Percentiles rank a stretch among this genome's conserved stretches.
phyloP scores from a whole-genome alignment of 2,329 filamentous ascomycete species.

The Hypomyces rosellus region DNA sequence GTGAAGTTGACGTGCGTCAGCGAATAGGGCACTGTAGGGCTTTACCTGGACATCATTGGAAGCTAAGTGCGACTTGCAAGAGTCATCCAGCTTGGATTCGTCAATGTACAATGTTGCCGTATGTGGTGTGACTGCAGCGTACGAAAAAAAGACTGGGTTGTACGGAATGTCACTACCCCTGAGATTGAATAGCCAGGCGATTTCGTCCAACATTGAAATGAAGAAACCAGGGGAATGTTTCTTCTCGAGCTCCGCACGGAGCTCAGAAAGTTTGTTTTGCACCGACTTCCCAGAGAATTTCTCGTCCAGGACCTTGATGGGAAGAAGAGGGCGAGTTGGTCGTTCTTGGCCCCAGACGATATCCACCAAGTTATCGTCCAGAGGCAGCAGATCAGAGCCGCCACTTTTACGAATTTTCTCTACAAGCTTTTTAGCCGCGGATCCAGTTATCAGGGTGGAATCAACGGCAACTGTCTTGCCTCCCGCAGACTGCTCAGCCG shows the following conservation, averaged over 20 bases:
- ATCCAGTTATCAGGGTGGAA: conserved; percentile 72
- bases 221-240: conserved; percentile 83
- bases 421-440: conserved; percentile 59
- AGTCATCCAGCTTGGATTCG: conserved; percentile 64
- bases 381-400: conserved; percentile 66
- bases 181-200: conserved; percentile 98
- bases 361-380: conserved; percentile 84
- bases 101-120: conserved; percentile 80
- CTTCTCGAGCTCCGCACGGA: conserved; percentile 88
- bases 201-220: conserved; percentile 90
- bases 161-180: conserved; percentile 93
- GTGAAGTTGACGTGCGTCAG: conserved; percentile 61
- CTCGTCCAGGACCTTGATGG: conserved; percentile 63
- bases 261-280: conserved; percentile 72
- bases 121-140: conserved; percentile 76
- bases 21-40: conserved; percentile 77
- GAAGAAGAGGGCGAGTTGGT: conserved; percentile 68
- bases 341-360: conserved; percentile 73
- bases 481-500: conserved; percentile 74
- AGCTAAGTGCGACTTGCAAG: conserved; percentile 63
- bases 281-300: conserved; percentile 79
- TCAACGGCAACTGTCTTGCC: conserved; percentile 90
- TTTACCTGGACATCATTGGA: conserved; percentile 65
- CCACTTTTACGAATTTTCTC: conserved; percentile 85
- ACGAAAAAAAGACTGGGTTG: conserved; percentile 98